A percentile compares a stretch with the other conserved stretches of the same genome.
phyloP scores from a whole-genome alignment of 75 land plant genomes.

The Azolla pinnata region DNA sequence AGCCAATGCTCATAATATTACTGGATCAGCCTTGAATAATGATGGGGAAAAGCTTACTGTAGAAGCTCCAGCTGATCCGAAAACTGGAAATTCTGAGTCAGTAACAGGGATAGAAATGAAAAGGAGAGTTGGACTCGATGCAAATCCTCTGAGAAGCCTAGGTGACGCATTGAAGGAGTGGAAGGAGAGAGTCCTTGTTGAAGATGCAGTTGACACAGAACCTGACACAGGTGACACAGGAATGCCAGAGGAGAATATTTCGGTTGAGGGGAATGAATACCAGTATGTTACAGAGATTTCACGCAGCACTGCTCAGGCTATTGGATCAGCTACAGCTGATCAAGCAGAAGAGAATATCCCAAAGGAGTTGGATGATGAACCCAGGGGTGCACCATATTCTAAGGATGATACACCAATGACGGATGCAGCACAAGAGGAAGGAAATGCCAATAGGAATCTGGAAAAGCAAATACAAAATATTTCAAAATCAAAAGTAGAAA shows the following conservation, averaged over 20 bases:
- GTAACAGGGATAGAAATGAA: slow-evolving; percentile 20
- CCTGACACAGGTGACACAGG: slow-evolving; percentile 15
- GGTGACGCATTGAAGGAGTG: slow-evolving; percentile 88
- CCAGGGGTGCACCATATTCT: too few species aligned
- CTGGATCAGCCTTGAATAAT: too few species aligned
- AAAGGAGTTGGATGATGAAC: slow-evolving; percentile 4
- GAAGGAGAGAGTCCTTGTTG: slow-evolving; percentile 73
- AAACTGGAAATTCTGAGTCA: too few species aligned
- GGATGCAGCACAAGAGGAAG: too few species aligned
- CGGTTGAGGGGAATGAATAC: slow-evolving; percentile 57
- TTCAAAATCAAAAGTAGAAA: too few species aligned
- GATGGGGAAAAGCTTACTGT: too few species aligned
- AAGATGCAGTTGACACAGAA: slow-evolving; percentile 26
- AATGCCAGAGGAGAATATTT: slow-evolving; percentile 20
- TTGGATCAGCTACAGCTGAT: slow-evolving; percentile 79
- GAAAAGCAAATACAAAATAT: too few species aligned
- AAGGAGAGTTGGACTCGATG: slow-evolving; percentile 27
- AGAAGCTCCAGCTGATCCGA: too few species aligned
- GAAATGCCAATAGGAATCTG: too few species aligned
- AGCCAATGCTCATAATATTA: background rate
- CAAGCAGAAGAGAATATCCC: slow-evolving; percentile 33
- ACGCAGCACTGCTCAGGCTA: slow-evolving; percentile 63
- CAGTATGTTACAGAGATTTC: slow-evolving; percentile 55
- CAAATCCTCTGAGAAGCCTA: slow-evolving; percentile 73
- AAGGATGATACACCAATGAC: too few species aligned